phyloP scores from a whole-genome alignment of 2,329 filamentous ascomycete genomes.

The Alternaria triticimaculans region DNA sequence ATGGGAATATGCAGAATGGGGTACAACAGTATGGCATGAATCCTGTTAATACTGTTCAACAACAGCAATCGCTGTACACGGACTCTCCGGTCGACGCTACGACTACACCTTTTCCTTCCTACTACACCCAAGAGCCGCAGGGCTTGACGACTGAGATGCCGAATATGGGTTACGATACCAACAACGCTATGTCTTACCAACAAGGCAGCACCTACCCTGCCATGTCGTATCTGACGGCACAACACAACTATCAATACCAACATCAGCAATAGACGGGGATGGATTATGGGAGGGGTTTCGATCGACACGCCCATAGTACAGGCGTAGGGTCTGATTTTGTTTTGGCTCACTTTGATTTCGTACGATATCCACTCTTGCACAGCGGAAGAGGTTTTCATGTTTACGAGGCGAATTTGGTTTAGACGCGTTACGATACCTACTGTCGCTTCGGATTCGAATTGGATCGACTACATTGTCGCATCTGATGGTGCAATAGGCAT shows the following conservation, averaged over 20 bases:
- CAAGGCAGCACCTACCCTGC: constrained; percentile 39
- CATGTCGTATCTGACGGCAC: constrained; percentile 41
- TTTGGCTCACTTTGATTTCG: not conserved
- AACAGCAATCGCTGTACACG: constrained; percentile 40
- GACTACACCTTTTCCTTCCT: constrained; percentile 36
- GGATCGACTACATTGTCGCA: constrained; percentile 4
- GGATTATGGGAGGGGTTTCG: not conserved
- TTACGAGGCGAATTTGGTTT: constrained; percentile 1
- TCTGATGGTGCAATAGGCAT: not conserved
- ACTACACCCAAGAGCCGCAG: constrained; percentile 43
- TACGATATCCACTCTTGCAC: constrained; percentile 16
- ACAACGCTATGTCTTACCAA: constrained; percentile 39
- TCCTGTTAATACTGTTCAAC: constrained; percentile 38
- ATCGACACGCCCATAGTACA: not conserved
- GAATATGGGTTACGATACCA: constrained; percentile 34
- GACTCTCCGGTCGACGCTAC: constrained; percentile 48
- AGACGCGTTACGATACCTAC: constrained; percentile 1
- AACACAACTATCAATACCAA: constrained; percentile 44
- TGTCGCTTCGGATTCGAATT: not conserved
- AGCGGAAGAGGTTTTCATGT: constrained; percentile 1
- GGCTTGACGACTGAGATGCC: constrained; percentile 29
- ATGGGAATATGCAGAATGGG: constrained; percentile 32
- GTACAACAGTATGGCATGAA: constrained; percentile 36
- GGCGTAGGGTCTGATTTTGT: not conserved
- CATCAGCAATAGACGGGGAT: constrained; percentile 21